A percentile compares a stretch with the other conserved stretches of the same genome.
Evolutionary conservation across 306 rosid genomes (phyloP).

Genomic region (Elaeagnus macrophylla): DNA sequence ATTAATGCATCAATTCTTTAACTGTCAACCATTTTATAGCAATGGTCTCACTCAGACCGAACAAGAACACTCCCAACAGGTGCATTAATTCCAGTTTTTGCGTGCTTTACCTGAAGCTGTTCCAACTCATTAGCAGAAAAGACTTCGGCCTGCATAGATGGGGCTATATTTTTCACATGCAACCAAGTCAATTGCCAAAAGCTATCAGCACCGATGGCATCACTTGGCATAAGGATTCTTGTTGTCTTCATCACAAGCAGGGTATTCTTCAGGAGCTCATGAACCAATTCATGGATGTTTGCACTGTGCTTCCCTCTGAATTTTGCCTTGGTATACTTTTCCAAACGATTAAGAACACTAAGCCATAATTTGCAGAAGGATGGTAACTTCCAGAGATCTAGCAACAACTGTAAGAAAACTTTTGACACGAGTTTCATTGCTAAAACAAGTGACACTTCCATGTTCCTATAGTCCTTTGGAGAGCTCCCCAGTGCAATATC

Average conservation of each 20-base stretch:
- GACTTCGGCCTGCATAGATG: conserved; percentile 72
- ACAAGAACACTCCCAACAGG: conserved; percentile 34
- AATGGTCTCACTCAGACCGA: conserved; percentile 10
- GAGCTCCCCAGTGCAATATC: conserved; percentile 90
- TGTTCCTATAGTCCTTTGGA: conserved; percentile 80
- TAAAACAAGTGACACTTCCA: conserved; percentile 86
- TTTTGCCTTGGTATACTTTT: conserved; percentile 77
- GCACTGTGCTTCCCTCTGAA: conserved; percentile 76
- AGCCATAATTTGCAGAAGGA: conserved; percentile 95
- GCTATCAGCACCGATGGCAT: conserved; percentile 90
- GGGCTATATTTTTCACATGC: conserved; percentile 72
- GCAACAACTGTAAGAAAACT: conserved; percentile 71
- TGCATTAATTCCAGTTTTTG: conserved; percentile 29
- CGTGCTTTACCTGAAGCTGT: conserved; percentile 24
- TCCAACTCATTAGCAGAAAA: conserved; percentile 69
- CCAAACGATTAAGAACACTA: conserved; percentile 88
- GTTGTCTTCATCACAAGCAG: conserved; percentile 70
- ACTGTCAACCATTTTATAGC: too few relatives aligned
- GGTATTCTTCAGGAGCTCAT: conserved; percentile 78
- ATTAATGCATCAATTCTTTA: too few relatives aligned
- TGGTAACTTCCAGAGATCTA: conserved; percentile 59
- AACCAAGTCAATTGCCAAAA: conserved; percentile 97
- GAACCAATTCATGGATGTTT: conserved; percentile 77
- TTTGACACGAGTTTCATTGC: conserved; percentile 83
- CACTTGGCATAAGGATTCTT: conserved; percentile 68